Conservation (phyloP, 2,329 filamentous ascomycete species). For the Pseudohalonectria lignicola region DNA sequence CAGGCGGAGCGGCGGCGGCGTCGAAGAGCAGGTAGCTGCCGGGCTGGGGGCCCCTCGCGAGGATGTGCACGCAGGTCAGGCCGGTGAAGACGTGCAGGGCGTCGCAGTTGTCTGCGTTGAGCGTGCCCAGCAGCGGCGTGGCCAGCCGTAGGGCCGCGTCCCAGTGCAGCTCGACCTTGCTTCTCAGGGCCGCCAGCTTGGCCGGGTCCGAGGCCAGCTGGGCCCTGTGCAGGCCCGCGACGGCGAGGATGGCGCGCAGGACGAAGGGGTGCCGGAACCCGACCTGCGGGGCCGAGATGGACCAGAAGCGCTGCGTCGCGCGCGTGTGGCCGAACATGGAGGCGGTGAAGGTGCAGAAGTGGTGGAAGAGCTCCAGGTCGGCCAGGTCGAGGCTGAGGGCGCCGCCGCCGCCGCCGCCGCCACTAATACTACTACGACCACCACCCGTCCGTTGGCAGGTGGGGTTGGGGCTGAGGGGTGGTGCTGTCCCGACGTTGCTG, state of each 20-base stretch:
- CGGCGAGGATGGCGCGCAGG: constrained; percentile 34
- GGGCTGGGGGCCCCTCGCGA: constrained; percentile 17
- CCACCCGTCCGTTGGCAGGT: too few relatives aligned
- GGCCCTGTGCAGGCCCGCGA: constrained; percentile 37
- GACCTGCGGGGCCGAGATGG: constrained; percentile 31
- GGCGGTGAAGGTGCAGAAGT: constrained; percentile 36
- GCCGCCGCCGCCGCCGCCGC: not conserved
- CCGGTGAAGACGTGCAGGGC: constrained; percentile 17
- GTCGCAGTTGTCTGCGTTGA: constrained; percentile 12
- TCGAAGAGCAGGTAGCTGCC: constrained; percentile 18
- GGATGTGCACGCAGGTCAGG: constrained; percentile 19
- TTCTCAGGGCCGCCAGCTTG: not conserved
- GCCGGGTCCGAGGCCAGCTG: constrained; percentile 13
- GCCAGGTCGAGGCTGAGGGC: constrained; percentile 1
- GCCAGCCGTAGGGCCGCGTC: constrained; percentile 4
- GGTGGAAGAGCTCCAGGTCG: constrained; percentile 41
- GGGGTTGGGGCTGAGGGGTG: too few relatives aligned
- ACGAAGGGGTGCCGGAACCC: constrained; percentile 34
- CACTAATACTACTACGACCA: too few relatives aligned
- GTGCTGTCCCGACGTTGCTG: too few relatives aligned
- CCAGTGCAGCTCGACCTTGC: constrained; percentile 3
- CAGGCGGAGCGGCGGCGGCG: not conserved
- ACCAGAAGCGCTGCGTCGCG: constrained; percentile 31
- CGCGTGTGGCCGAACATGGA: constrained; percentile 31
- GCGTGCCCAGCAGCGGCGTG: constrained; percentile 9